Conservation (phyloP, 2,329 filamentous ascomycete species). For the Bipolaris victoriae region DNA sequence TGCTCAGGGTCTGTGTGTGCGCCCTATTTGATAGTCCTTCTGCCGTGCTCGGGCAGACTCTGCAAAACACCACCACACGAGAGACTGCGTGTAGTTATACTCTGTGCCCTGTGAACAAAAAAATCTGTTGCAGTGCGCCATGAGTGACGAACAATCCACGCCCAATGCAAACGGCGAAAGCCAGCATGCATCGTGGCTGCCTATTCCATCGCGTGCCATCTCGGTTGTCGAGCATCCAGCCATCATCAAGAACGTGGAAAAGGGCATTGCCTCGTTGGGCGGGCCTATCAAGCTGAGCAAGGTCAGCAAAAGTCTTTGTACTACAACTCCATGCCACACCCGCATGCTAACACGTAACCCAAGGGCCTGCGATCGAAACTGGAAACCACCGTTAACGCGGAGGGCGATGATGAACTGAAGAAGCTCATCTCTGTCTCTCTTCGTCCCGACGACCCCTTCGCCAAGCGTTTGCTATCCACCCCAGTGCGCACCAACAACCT, state of each 20-base stretch:
- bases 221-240: constrained; percentile 71
- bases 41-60: not conserved
- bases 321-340: constrained; percentile 4
- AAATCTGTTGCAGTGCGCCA: constrained; percentile 1
- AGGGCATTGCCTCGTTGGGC: constrained; percentile 67
- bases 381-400: constrained; percentile 28
- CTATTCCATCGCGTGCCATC: constrained; percentile 60
- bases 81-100: not conserved
- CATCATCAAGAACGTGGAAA: constrained; percentile 68
- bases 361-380: constrained; percentile 39
- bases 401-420: constrained; percentile 49
- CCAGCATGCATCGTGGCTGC: constrained; percentile 52
- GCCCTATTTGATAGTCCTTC: not conserved
- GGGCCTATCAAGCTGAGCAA: constrained; percentile 61
- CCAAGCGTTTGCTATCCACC: constrained; percentile 78
- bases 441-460: constrained; percentile 77
- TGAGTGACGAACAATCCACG: constrained; percentile 19
- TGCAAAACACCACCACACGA: not conserved
- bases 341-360: constrained; percentile 18
- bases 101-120: not conserved
- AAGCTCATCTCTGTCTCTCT: constrained; percentile 72
- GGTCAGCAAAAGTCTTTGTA: constrained; percentile 43
- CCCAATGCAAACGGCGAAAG: constrained; percentile 9
- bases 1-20: not conserved
- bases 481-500: constrained; percentile 80